phyloP scores from a whole-genome alignment of 108 stramenopile genomes.

The Nitzschia palea region DNA sequence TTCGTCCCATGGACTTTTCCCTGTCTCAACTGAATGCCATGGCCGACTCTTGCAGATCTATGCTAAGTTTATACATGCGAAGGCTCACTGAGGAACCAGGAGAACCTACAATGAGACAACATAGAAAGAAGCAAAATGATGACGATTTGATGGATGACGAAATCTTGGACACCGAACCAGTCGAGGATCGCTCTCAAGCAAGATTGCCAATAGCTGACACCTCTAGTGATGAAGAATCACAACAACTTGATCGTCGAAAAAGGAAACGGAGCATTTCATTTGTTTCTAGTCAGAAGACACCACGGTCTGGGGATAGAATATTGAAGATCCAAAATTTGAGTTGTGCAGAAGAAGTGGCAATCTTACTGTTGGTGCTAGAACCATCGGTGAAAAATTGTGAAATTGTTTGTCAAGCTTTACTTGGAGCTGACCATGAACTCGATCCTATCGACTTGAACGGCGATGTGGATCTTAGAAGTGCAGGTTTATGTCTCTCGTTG shows the following conservation, averaged over 20 bases:
- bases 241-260: neutral
- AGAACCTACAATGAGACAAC: neutral
- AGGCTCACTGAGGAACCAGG: neutral
- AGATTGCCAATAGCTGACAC: neutral
- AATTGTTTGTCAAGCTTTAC: constrained; percentile 25
- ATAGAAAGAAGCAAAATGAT: neutral
- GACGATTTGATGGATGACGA: constrained; percentile 10
- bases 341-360: constrained; percentile 13
- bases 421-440: constrained; percentile 20
- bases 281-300: neutral
- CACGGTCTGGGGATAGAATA: neutral
- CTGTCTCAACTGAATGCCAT: neutral
- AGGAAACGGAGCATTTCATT: constrained; percentile 5
- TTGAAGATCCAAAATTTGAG: constrained; percentile 1
- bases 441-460: constrained; percentile 27
- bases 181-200: neutral
- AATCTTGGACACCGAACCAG: neutral
- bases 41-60: neutral
- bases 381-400: constrained; percentile 19
- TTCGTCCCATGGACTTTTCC: neutral
- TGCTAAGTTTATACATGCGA: neutral
- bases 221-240: neutral
- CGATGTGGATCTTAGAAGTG: constrained; percentile 24
- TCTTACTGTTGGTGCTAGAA: constrained; percentile 13
- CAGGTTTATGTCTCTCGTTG: neutral